phyloP scores from a whole-genome alignment of 176 grass and related monocot species.

The Oryza australiensis region DNA sequence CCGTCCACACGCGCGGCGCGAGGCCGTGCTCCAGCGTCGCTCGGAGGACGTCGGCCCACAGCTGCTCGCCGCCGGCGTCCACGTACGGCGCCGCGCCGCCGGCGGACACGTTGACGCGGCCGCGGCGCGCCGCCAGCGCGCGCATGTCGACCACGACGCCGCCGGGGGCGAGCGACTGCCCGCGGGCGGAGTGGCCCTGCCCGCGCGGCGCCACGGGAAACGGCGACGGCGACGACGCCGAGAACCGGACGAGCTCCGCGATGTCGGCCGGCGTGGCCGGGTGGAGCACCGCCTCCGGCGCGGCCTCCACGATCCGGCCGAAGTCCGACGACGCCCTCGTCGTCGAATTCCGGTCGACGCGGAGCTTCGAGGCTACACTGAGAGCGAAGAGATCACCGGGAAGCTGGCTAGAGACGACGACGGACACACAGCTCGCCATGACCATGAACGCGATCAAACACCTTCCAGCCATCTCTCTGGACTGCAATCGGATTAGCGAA shows the following conservation, averaged over 20 bases:
- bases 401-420: slow-evolving; percentile 12
- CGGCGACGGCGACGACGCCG: slow-evolving; percentile 30
- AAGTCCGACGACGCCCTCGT: slow-evolving; percentile 49
- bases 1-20: slow-evolving; percentile 49
- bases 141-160: slow-evolving; percentile 68
- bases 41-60: slow-evolving; percentile 61
- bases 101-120: slow-evolving; percentile 40
- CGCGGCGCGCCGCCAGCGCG: background rate
- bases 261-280: slow-evolving; percentile 41
- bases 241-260: slow-evolving; percentile 43
- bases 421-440: slow-evolving; percentile 28
- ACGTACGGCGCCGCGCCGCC: slow-evolving; percentile 21
- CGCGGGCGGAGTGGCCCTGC: slow-evolving; percentile 47
- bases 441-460: background rate
- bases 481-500: background rate
- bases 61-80: slow-evolving; percentile 63
- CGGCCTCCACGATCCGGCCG: slow-evolving; percentile 30
- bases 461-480: slow-evolving; percentile 7
- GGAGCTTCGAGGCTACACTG: slow-evolving; percentile 30
- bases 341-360: slow-evolving; percentile 33
- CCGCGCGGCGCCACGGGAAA: slow-evolving; percentile 50
- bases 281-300: slow-evolving; percentile 29
- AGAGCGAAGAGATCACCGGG: slow-evolving; percentile 27
- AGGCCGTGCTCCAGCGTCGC: slow-evolving; percentile 52
- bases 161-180: slow-evolving; percentile 38